Conservation (phyloP, 1,284 basidiomycete genomes). For the Mycena sp. region DNA sequence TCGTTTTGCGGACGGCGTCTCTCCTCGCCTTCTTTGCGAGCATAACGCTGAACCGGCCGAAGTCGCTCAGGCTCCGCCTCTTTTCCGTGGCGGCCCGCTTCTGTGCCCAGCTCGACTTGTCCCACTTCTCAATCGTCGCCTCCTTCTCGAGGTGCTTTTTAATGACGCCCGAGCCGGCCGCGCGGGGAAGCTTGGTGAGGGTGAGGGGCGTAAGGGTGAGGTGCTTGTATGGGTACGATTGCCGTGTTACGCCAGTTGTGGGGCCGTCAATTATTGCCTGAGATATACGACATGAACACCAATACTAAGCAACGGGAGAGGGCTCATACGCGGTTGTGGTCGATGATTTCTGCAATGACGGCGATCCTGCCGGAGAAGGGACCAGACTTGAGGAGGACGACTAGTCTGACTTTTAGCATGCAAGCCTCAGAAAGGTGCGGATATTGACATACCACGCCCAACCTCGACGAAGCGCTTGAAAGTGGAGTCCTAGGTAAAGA, state of each 20-base stretch:
- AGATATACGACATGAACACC: background rate
- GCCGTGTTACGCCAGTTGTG: slow-evolving; percentile 90
- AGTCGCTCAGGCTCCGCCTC: slow-evolving; percentile 88
- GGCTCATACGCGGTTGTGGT: slow-evolving; percentile 94
- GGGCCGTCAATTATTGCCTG: slow-evolving; percentile 98
- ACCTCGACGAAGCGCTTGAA: slow-evolving; percentile 99
- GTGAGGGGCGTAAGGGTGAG: slow-evolving; percentile 91
- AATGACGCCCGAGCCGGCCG: slow-evolving; percentile 83
- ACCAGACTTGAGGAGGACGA: slow-evolving; percentile 95
- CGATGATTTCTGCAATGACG: slow-evolving; percentile 96
- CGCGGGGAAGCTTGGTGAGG: slow-evolving; percentile 89
- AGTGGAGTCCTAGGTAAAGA: slow-evolving; percentile 68
- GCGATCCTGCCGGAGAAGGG: slow-evolving; percentile 91
- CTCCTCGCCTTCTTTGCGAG: slow-evolving; percentile 80
- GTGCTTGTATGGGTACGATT: slow-evolving; percentile 92
- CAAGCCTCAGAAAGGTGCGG: background rate
- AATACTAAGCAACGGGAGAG: background rate
- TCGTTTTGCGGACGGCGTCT: slow-evolving; percentile 73
- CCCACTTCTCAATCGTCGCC: slow-evolving; percentile 83
- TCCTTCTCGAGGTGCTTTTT: slow-evolving; percentile 92
- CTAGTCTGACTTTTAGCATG: slow-evolving; percentile 48
- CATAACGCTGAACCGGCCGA: slow-evolving; percentile 87
- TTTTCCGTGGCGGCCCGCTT: slow-evolving; percentile 84
- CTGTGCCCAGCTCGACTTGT: slow-evolving; percentile 89
- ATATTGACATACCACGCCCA: slow-evolving; percentile 76